Evolutionary conservation across 768 basidiomycete genomes (phyloP).

Genomic region (Lentinula detonsa): DNA sequence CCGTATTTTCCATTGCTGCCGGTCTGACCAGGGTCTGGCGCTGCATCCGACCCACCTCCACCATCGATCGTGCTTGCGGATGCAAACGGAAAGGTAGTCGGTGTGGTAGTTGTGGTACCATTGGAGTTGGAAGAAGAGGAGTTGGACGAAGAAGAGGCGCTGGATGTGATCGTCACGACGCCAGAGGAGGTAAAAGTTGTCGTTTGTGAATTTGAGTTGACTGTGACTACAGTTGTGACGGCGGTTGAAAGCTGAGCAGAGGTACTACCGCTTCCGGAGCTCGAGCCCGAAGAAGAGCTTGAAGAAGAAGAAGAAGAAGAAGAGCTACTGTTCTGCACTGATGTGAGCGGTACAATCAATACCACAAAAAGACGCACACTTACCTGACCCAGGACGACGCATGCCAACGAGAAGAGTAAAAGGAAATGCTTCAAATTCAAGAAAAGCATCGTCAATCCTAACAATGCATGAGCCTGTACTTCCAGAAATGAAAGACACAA

Average conservation of each 20-base stretch:
- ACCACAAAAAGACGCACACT: neutral
- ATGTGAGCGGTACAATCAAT: neutral
- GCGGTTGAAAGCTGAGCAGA: conserved; percentile 27
- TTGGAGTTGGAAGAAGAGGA: neutral
- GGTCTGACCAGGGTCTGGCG: conserved; percentile 2
- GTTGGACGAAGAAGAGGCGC: conserved; percentile 11
- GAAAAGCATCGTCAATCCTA: neutral
- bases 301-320: neutral
- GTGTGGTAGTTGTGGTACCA: neutral
- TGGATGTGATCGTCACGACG: conserved; percentile 40
- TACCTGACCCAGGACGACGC: neutral
- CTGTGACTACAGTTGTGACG: conserved; percentile 27
- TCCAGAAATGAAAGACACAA: neutral
- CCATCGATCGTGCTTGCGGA: neutral
- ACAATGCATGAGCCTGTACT: neutral
- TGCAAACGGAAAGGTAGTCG: neutral
- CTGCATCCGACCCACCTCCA: conserved; percentile 1
- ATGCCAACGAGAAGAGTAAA: neutral
- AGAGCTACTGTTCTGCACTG: neutral
- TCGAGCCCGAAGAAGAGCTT: conserved; percentile 3
- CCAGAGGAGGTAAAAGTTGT: conserved; percentile 34
- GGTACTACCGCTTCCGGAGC: conserved; percentile 16
- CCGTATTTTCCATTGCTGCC: neutral
- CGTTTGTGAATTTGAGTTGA: conserved; percentile 33
- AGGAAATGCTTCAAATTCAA: neutral